Base-by-base conservation (phyloP, 2,329 filamentous ascomycete species). In the Scedosporium dehoogii region DNA sequence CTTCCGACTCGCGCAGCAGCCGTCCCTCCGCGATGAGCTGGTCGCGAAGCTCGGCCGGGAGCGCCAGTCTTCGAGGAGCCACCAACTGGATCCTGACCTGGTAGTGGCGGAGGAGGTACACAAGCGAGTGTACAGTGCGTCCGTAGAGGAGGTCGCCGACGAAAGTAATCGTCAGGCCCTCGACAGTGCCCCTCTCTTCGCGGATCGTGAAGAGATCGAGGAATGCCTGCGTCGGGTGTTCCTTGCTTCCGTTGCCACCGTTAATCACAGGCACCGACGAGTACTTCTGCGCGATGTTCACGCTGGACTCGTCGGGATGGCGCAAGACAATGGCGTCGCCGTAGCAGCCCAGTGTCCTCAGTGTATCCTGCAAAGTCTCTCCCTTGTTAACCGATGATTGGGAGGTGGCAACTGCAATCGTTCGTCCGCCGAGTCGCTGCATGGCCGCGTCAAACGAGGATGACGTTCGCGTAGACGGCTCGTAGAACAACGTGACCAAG, bases 131-230 rank as follows among this genome's bases (percentile, higher is more conserved):
- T 12, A 99, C 93, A 0, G 94, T 91, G 63, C 94, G 89, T 57
- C 94, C 94, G 74, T 97, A 96, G 67, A 89, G 86, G 63, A 99
- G 86, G 71, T 99, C 94, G 69, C 94, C 94, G 55, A 91, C 83
- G 75, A 99, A 99, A 59, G 94, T 99, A 71, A 99, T 96, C 55
- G 91, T 97, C 66, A 99, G 81, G 60, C 93, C 93, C 72, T 93
- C 92, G 63, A 97, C 93, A 0, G 92, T 97, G 66, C 94, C 94
- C 7, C 97, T 83, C 76, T 99, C 94, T 76, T 99, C 94, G 68
- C 94, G 91, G 71, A 99, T 99, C 62, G 94, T 97, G 81, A 97
- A 99, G 63, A 99, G 87, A 71, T 99, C 94, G 23, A 99, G 81
- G 83, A 99, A 94, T 0, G 94, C 94, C 77, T 99, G 94, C 0